phyloP scores from a whole-genome alignment of 371 early-diverging fungal genomes.

The Mortierella sp. region DNA sequence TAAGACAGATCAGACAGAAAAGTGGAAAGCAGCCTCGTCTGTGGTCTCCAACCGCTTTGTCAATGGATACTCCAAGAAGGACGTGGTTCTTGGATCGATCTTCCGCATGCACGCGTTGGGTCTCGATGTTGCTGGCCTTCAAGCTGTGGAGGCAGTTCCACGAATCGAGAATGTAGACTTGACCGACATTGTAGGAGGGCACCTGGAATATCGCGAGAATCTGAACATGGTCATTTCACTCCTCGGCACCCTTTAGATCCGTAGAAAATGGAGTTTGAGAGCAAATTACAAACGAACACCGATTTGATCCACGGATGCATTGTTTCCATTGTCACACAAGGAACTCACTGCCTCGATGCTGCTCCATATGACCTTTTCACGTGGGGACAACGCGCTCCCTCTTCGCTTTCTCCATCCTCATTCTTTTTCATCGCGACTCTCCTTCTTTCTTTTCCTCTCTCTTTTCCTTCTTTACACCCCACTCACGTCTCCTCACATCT shows the following conservation, averaged over 20 bases:
- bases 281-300: no score
- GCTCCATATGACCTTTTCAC: no score
- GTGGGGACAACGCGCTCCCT: not conserved
- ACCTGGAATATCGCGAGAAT: constrained; percentile 78
- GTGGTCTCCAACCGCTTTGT: constrained; percentile 89
- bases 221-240: constrained; percentile 46
- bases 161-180: constrained; percentile 85
- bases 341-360: no score
- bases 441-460: not conserved
- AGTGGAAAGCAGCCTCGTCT: constrained; percentile 60
- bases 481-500: not conserved
- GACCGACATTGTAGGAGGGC: constrained; percentile 82
- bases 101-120: constrained; percentile 74
- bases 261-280: no score
- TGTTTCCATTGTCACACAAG: no score
- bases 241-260: constrained; percentile 27
- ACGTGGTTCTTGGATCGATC: constrained; percentile 90
- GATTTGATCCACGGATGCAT: no score
- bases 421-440: no score
- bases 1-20: constrained; percentile 54
- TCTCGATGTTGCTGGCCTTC: constrained; percentile 85
- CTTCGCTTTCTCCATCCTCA: not conserved
- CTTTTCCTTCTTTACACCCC: constrained; percentile 7
- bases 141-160: constrained; percentile 64
- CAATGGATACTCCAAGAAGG: constrained; percentile 89